phyloP scores from a whole-genome alignment of 176 grass and related monocot species.

The Otatea glauca region DNA sequence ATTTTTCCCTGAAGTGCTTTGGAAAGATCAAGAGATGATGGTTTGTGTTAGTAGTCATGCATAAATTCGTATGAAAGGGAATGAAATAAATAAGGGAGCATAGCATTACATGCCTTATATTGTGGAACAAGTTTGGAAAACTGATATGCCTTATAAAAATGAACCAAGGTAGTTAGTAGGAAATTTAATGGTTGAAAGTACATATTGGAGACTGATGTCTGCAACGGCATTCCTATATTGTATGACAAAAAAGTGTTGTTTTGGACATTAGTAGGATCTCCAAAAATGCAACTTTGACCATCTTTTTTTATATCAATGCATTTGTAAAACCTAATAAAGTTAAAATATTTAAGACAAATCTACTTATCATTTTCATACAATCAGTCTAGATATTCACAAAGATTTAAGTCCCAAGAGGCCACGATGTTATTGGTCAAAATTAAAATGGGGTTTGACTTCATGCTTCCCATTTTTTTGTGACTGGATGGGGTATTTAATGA shows the following conservation, averaged over 20 bases:
- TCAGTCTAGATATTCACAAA: not conserved
- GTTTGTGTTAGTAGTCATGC: not conserved
- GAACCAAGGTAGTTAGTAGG: too few species aligned
- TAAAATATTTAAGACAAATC: slow-evolving; percentile 5
- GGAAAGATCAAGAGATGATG: not conserved
- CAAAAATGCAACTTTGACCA: slow-evolving; percentile 7
- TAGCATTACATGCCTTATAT: not conserved
- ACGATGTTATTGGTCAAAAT: not conserved
- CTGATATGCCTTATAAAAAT: slow-evolving; percentile 1
- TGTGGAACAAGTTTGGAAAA: not conserved
- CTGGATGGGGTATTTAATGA: not conserved
- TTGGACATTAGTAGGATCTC: not conserved
- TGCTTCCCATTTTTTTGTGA: not conserved
- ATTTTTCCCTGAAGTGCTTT: not conserved
- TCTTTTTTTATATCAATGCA: not conserved
- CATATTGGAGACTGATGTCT: too few species aligned
- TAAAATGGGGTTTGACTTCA: not conserved
- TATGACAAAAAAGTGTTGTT: not conserved
- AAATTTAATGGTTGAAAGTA: too few species aligned
- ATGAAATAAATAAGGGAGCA: not conserved
- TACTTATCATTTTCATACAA: not conserved
- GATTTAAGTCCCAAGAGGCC: not conserved
- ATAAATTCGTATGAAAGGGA: not conserved
- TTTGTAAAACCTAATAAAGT: not conserved
- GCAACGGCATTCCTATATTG: not conserved